A percentile compares a stretch with the other conserved stretches of the same genome.
These are phyloP conservation scores for Fusarium tupiense DNA, from an alignment of 2,329 filamentous ascomycete genomes.

Conservation along the genomic window DNA sequence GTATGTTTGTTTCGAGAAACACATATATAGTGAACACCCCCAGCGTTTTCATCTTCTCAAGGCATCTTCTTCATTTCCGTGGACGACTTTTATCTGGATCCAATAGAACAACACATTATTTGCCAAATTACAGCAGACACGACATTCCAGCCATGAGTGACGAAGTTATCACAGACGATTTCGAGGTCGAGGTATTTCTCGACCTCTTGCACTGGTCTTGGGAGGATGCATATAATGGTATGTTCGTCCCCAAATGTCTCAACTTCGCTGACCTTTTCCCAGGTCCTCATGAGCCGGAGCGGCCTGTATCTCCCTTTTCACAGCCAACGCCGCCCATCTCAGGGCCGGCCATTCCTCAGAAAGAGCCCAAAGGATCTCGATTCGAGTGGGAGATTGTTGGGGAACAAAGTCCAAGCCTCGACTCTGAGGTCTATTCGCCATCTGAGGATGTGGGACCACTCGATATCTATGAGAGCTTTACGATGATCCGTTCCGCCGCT, in stretches of 20 bases:
- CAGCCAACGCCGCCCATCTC: background rate
- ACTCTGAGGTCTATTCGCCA: no score
- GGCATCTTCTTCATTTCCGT: background rate
- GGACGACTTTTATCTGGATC: background rate
- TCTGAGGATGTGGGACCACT: no score
- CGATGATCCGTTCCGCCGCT: fast-evolving
- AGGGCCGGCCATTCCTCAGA: fast-evolving
- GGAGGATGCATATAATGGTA: background rate
- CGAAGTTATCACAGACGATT: background rate
- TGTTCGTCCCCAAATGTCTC: fast-evolving
- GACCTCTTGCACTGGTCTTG: background rate
- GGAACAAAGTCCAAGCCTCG: background rate
- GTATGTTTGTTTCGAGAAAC: background rate
- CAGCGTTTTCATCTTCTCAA: background rate
- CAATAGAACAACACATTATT: fast-evolving
- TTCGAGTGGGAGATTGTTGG: fast-evolving
- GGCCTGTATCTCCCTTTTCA: background rate
- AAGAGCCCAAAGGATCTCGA: fast-evolving
- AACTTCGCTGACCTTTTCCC: background rate
- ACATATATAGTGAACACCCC: background rate
- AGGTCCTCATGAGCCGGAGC: background rate
- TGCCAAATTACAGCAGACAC: background rate
- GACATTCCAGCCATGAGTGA: background rate
- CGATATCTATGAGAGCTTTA: background rate
- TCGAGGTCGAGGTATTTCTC: background rate